Base-by-base conservation (phyloP, 2,329 filamentous ascomycete genomes). In the Bipolaris oryzae region DNA sequence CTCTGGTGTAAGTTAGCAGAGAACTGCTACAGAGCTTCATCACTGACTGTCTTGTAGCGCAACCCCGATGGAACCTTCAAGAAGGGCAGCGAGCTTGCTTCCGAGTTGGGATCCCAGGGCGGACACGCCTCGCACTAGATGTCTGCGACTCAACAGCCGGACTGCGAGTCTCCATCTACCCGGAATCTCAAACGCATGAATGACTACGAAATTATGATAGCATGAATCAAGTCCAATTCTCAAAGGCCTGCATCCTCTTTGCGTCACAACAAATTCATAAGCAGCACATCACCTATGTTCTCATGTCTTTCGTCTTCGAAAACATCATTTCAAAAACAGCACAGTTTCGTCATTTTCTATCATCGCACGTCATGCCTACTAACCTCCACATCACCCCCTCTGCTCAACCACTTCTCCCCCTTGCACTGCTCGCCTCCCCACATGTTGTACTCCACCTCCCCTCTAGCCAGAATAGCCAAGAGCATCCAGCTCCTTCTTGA, bases 401-500 rank as follows among this genome's bases (percentile, higher is more conserved):
- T 20, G 9, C 7, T 16, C 25, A 20, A 10, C 21, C 20, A 38
- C 34, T 15, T 38, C 21, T 18, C 21, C 13, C 21, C 15, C 15
- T 38, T 37, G 6, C 34, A 38, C 33, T 48, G 3, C 20, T 28
- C 18, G 18, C 34, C 5, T 21, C 43, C 21, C 43, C n/a, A n/a
- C 7, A 20, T 23, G n/a, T 16, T 48, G 7, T 10, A 35, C 45
- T 37, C 20, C 20, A 15, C 5, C 7, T 28, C 15, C 23, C 7
- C 7, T 20, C 63, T 70, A 72, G 37, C 66, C 68, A 23, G 52
- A 63, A 55, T 73, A 76, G 6, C 84, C 84, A 63, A 93, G 74
- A 7, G 76, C 80, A 44, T 89, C 85, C 57, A 99, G 80, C 79
- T 99, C 95, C 78, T 89, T 91, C 60, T 93, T 83, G 56, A 99